A percentile compares a stretch with the other conserved stretches of the same genome.
These are phyloP conservation scores for Cyclotella kingstonii DNA, from an alignment of 108 stramenopile genomes.

Conservation along the genomic window DNA sequence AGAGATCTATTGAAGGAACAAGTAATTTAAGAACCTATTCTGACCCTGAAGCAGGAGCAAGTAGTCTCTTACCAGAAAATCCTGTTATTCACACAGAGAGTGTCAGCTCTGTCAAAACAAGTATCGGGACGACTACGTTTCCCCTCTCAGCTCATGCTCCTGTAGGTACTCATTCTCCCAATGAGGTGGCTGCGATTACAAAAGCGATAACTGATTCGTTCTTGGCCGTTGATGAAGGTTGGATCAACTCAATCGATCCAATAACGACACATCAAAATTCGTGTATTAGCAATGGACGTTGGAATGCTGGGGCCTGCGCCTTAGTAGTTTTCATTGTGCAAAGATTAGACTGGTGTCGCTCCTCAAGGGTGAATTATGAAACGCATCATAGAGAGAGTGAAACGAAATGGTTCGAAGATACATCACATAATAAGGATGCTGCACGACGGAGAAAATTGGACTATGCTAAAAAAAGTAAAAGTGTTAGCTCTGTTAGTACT, in stretches of 20 bases:
- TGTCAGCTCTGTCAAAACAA: conserved; percentile 71
- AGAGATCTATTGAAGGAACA: background rate
- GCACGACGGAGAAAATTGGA: conserved; percentile 71
- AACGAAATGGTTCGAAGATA: conserved; percentile 52
- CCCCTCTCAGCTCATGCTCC: conserved; percentile 47
- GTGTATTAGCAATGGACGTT: conserved; percentile 74
- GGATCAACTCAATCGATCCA: conserved; percentile 87
- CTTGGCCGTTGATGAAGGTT: conserved; percentile 80
- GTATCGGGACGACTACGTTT: conserved; percentile 64
- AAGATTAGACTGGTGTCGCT: conserved; percentile 68
- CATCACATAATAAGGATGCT: conserved; percentile 77
- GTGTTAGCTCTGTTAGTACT: conserved; percentile 69
- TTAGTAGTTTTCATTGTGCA: conserved; percentile 74
- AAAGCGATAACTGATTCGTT: conserved; percentile 75
- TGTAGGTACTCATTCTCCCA: conserved; percentile 66
- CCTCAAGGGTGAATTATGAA: conserved; percentile 39
- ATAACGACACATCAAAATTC: conserved; percentile 79
- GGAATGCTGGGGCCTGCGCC: conserved; percentile 88
- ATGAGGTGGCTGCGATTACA: conserved; percentile 68
- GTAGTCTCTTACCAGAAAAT: conserved; percentile 35
- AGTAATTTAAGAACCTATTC: conserved; percentile 16
- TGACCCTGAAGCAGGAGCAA: conserved; percentile 36
- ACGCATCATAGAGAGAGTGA: conserved; percentile 46
- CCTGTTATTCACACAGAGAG: conserved; percentile 28
- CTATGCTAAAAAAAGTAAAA: conserved; percentile 66